A percentile compares a stretch with the other conserved stretches of the same genome.
These are phyloP conservation scores for Auriscalpium microsporum DNA, from an alignment of 768 basidiomycete species.

Conservation along the genomic window DNA sequence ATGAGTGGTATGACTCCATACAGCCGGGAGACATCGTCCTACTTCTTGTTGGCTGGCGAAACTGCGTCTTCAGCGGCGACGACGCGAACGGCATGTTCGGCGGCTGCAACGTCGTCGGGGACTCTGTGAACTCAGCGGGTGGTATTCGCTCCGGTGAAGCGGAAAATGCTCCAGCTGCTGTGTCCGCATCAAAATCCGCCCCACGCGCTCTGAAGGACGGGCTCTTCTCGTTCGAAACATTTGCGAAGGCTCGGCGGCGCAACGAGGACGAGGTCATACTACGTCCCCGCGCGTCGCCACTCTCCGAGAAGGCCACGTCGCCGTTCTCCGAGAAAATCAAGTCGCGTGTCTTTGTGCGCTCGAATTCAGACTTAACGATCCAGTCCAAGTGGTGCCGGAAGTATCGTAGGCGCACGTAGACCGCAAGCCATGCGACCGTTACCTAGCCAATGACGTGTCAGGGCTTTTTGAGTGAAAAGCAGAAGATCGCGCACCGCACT, in stretches of 20 bases:
- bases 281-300: neutral
- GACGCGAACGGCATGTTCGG: too few species aligned
- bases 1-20: neutral
- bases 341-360: constrained; percentile 1
- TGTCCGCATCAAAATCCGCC: too few species aligned
- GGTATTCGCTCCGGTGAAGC: neutral
- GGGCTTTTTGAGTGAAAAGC: neutral
- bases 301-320: neutral
- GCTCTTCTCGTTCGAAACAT: neutral
- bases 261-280: neutral
- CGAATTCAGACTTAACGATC: constrained; percentile 16
- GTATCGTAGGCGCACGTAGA: constrained; percentile 27
- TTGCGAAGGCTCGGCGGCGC: neutral
- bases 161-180: neutral
- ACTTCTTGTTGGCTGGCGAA: neutral
- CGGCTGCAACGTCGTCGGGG: neutral
- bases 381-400: constrained; percentile 6
- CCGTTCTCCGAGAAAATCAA: neutral
- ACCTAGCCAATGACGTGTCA: constrained; percentile 16
- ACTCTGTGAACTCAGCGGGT: neutral
- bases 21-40: neutral
- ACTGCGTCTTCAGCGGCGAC: too few species aligned
- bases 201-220: too few species aligned
- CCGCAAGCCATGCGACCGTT: constrained; percentile 32
- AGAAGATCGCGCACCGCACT: constrained; percentile 16